Base-by-base conservation (phyloP, 352 stramenopile species). In the Pythium monospermum region DNA sequence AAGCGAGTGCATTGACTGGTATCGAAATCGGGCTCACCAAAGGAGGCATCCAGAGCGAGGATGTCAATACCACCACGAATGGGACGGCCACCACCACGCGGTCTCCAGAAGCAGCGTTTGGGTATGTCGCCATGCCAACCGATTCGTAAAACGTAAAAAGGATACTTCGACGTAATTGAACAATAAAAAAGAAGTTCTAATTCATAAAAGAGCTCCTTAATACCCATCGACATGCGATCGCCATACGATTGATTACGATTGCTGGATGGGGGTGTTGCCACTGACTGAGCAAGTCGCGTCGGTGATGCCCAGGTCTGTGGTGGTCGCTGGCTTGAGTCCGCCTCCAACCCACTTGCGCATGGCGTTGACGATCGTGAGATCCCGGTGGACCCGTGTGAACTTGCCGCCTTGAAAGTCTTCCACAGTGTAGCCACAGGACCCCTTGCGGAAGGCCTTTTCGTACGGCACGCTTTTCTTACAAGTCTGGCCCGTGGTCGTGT, bases 281-380 rank as follows among this genome's bases (percentile, higher is more conserved):
- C n/a, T n/a, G n/a, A n/a, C n/a, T n/a, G n/a, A n/a, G n/a, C n/a
- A n/a, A n/a, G n/a, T n/a, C 26, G 28, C 4, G 1, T 30, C 23
- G 7, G 53, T 70, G 55, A 83, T 76, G 5, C 64, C 69, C 2
- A 85, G 21, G 31, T 73, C 53, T 2, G 53, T 53, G 11, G 60
- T 48, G 18, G 61, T 56, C 21, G 76, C 65, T 4, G 60, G 43
- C n/a, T 49, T 50, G 6, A 83, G 60, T 3, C 69, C 65, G n/a
- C n/a, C n/a, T n/a, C n/a, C n/a, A 25, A 53, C 15, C 45, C 49
- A 57, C 27, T 18, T 22, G 30, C 49, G 49, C 77, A 89, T 87
- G 1, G 75, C 66, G 31, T 84, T 85, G 37, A 89, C 73, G 28
- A 89, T 84, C 7, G 61, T 41, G 30, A 84, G 42, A 43, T 89